phyloP scores from a whole-genome alignment of 1,139 yeast genomes.

The Pichia sp. region DNA sequence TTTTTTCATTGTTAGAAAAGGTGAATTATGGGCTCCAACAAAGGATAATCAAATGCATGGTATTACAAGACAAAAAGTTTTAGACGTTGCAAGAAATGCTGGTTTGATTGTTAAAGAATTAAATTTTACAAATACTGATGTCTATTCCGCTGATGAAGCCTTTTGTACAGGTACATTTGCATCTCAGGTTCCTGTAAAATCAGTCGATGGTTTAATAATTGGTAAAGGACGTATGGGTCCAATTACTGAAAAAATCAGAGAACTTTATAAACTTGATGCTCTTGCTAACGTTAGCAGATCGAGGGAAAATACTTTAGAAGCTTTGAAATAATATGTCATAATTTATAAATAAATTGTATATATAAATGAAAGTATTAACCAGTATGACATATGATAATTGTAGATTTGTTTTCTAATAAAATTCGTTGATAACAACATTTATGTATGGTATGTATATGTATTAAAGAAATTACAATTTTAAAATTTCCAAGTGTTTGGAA shows the following conservation, averaged over 20 bases:
- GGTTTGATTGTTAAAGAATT: constrained; percentile 5
- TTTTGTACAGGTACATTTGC: constrained; percentile 11
- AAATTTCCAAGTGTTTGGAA: too few species aligned
- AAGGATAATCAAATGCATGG: constrained; percentile 12
- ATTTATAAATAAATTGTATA: too few species aligned
- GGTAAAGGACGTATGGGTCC: constrained; percentile 6
- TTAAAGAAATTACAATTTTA: too few species aligned
- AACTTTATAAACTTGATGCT: background rate
- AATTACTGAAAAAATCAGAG: background rate
- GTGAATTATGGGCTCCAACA: constrained; percentile 12
- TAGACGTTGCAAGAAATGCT: constrained; percentile 4
- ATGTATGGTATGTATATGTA: too few species aligned
- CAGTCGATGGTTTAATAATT: constrained; percentile 6
- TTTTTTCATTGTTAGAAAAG: constrained; percentile 6
- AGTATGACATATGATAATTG: too few species aligned
- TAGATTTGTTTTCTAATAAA: too few species aligned
- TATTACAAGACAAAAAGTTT: constrained; percentile 10
- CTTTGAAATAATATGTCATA: background rate
- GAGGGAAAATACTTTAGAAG: background rate
- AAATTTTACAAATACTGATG: constrained; percentile 7
- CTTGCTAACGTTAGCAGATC: background rate
- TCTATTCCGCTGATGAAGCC: constrained; percentile 8
- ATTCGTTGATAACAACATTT: too few species aligned
- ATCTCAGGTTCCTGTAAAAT: constrained; percentile 9
- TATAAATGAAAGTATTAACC: too few species aligned